Percentiles rank a stretch among this genome's conserved stretches.
Conservation (phyloP, 2,329 filamentous ascomycete species). For the Fusarium subtropicale region DNA sequence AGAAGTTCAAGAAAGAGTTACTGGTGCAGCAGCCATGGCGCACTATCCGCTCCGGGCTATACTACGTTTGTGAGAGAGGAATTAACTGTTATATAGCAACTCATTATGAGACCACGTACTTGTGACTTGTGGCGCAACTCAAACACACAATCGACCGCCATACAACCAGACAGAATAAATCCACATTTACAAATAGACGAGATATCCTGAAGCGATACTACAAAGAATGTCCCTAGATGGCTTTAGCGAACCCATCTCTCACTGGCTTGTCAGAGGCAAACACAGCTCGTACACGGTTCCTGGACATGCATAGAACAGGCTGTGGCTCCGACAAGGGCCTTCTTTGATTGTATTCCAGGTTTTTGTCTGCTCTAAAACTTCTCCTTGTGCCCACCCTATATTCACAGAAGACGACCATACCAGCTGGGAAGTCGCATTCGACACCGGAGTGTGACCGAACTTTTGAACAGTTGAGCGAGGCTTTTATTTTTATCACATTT, state of each 20-base stretch:
- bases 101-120: not conserved
- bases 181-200: not conserved
- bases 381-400: slow-evolving; percentile 22
- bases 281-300: not conserved
- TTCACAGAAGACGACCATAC: slow-evolving; percentile 28
- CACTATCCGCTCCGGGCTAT: slow-evolving; percentile 19
- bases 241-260: not conserved
- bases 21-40: slow-evolving; percentile 20
- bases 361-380: slow-evolving; percentile 3
- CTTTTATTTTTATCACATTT: slow-evolving; percentile 24
- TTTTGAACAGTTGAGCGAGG: slow-evolving; percentile 14
- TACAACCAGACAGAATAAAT: not conserved
- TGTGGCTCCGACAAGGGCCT: slow-evolving; percentile 41
- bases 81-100: not conserved
- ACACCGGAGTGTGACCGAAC: slow-evolving; percentile 21
- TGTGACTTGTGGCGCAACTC: not conserved
- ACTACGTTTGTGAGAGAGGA: slow-evolving; percentile 9
- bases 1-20: slow-evolving; percentile 40
- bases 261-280: not conserved
- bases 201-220: not conserved
- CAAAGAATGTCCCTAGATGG: not conserved
- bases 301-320: slow-evolving; percentile 14
- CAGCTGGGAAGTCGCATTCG: slow-evolving; percentile 34
- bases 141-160: not conserved
- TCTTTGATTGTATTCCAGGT: slow-evolving; percentile 9